phyloP scores from a whole-genome alignment of 257 asterid genomes.

The Asclepias syriaca region DNA sequence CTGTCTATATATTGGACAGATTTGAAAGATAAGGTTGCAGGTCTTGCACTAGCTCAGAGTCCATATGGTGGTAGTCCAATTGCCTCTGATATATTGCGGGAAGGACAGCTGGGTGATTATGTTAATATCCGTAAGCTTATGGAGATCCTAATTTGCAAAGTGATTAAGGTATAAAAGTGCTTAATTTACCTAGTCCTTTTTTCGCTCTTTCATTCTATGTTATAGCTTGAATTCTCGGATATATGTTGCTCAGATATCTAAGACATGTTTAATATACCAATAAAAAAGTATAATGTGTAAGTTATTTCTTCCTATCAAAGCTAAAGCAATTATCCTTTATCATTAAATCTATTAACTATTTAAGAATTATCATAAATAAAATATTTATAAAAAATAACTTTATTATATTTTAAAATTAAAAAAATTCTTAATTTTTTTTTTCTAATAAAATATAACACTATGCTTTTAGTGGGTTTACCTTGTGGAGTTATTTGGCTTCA shows the following conservation, averaged over 20 bases:
- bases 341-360: too few species aligned
- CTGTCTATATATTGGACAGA: conserved; percentile 89
- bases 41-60: conserved; percentile 86
- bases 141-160: conserved; percentile 93
- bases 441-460: too few species aligned
- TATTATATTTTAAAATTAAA: too few species aligned
- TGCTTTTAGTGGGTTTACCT: neutral
- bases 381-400: too few species aligned
- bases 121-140: conserved; percentile 87
- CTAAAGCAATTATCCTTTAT: too few species aligned
- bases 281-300: too few species aligned
- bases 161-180: conserved; percentile 65
- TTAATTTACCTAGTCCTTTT: neutral
- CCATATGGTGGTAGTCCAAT: conserved; percentile 98
- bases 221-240: neutral
- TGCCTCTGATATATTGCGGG: conserved; percentile 87
- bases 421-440: too few species aligned
- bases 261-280: too few species aligned
- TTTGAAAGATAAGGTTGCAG: conserved; percentile 90
- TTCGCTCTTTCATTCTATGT: neutral
- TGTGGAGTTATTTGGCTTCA: neutral
- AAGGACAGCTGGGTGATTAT: conserved; percentile 97
- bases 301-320: too few species aligned
- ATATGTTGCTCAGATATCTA: too few species aligned
- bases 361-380: too few species aligned